phyloP scores from a whole-genome alignment of 2,329 filamentous ascomycete species.

The Ascochyta lentis region DNA sequence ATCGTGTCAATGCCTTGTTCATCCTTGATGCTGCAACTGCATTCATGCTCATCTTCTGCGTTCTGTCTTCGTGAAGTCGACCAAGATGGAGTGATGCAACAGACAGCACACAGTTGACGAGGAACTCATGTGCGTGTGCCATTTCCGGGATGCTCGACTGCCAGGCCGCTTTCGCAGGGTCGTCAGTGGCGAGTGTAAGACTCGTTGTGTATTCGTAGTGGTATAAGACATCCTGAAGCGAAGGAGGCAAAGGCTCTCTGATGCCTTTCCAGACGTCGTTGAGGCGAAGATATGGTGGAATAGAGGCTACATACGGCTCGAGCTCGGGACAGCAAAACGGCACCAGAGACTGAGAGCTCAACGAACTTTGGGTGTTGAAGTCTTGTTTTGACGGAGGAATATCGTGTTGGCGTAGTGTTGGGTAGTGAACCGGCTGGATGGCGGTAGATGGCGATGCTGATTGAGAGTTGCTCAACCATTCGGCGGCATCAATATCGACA shows the following conservation, averaged over 20 bases:
- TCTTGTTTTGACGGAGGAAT: slow-evolving; percentile 10
- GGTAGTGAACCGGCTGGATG: not conserved
- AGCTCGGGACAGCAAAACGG: slow-evolving; percentile 11
- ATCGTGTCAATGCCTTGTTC: slow-evolving; percentile 42
- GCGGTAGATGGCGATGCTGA: slow-evolving; percentile 4
- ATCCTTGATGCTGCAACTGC: slow-evolving; percentile 41
- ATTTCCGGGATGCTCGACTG: slow-evolving; percentile 44
- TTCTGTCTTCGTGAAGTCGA: slow-evolving; percentile 42
- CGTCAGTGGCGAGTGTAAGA: slow-evolving; percentile 38
- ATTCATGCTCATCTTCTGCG: slow-evolving; percentile 34
- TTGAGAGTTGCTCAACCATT: not conserved
- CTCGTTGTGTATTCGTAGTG: slow-evolving; percentile 46
- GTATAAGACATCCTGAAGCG: slow-evolving; percentile 36
- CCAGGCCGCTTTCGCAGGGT: slow-evolving; percentile 44
- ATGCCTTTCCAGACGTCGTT: slow-evolving; percentile 41
- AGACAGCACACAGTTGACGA: slow-evolving; percentile 55
- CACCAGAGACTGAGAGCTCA: not conserved
- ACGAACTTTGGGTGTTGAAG: not conserved
- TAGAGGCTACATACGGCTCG: slow-evolving; percentile 9
- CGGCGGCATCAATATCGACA: not conserved
- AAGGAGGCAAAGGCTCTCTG: slow-evolving; percentile 31
- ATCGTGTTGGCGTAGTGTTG: slow-evolving; percentile 21
- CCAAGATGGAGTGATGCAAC: slow-evolving; percentile 56
- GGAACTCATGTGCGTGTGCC: slow-evolving; percentile 52
- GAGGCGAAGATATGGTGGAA: slow-evolving; percentile 32